Percentiles rank a stretch among this genome's conserved stretches.
phyloP scores from a whole-genome alignment of 495 filamentous ascomycete species.

The Xeromyces bisporus region DNA sequence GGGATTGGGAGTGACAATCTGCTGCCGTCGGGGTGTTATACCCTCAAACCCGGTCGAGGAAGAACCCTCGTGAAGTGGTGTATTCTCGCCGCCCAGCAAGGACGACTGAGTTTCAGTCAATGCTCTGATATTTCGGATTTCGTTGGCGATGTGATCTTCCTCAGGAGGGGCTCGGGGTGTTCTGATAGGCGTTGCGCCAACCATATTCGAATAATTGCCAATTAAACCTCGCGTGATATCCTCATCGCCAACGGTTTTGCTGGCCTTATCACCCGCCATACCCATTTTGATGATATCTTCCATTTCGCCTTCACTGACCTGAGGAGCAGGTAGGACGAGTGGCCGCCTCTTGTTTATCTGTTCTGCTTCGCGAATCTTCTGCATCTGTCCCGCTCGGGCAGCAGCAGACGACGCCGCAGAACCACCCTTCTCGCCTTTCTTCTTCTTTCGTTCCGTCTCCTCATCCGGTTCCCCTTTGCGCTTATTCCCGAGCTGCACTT shows the following conservation, averaged over 20 bases:
- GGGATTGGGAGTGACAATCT: conserved; percentile 81
- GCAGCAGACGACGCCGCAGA: conserved; percentile 77
- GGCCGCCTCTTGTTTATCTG: conserved; percentile 81
- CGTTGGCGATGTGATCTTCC: conserved; percentile 90
- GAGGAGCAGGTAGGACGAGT: conserved; percentile 67
- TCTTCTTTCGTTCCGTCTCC: conserved; percentile 62
- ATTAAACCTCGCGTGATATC: conserved; percentile 79
- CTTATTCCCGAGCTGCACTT: conserved; percentile 91
- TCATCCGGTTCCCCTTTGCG: conserved; percentile 82
- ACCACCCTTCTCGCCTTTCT: conserved; percentile 69
- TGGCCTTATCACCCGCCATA: conserved; percentile 82
- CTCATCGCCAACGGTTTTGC: conserved; percentile 51
- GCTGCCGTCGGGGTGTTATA: conserved; percentile 61
- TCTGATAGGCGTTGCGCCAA: conserved; percentile 71
- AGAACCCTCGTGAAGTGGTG: conserved; percentile 62
- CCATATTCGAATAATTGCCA: conserved; percentile 66
- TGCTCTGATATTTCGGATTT: conserved; percentile 85
- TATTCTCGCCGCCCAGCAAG: conserved; percentile 85
- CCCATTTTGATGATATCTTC: conserved; percentile 99
- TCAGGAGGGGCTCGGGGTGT: conserved; percentile 81
- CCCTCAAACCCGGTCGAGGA: conserved; percentile 82
- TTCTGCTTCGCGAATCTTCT: conserved; percentile 89
- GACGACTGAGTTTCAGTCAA: conserved; percentile 93
- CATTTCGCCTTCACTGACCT: conserved; percentile 81
- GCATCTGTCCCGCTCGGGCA: conserved; percentile 84